Percentiles rank a stretch among this genome's conserved stretches.
Conservation (phyloP, 164 flowering plant species). For the Vitis rotundifolia region DNA sequence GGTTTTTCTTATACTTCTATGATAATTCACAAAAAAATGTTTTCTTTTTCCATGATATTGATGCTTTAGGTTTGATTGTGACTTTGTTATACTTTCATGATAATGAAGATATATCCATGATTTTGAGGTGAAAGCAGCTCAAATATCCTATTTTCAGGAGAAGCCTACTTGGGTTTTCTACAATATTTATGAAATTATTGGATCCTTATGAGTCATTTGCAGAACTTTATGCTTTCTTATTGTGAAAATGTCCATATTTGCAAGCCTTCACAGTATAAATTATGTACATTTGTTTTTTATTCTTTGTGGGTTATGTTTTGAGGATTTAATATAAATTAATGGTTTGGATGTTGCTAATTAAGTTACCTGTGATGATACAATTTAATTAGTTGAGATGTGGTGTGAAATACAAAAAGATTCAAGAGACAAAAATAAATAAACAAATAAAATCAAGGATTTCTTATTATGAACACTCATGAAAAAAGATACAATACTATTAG, state of each 20-base stretch:
- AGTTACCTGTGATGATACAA: constrained; percentile 20
- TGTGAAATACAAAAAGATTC: constrained; percentile 1
- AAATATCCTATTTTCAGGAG: constrained; percentile 41
- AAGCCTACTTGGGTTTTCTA: constrained; percentile 28
- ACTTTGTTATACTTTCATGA: not conserved
- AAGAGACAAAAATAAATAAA: no score
- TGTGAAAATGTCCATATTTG: no score
- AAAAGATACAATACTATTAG: no score
- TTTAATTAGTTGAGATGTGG: constrained; percentile 25
- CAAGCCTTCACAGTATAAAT: no score
- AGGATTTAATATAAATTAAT: not conserved
- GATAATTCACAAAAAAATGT: not conserved
- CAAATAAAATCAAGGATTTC: no score
- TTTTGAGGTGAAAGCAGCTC: constrained; percentile 12
- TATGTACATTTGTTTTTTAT: not conserved
- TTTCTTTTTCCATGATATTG: not conserved
- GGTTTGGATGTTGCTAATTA: not conserved
- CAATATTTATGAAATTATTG: constrained; percentile 19
- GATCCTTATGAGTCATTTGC: constrained; percentile 21
- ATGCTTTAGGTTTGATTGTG: not conserved
- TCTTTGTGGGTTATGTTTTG: not conserved
- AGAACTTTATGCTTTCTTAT: no score
- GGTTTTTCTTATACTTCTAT: no score
- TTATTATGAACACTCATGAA: no score
- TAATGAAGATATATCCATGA: constrained; percentile 19